Percentiles rank a stretch among this genome's conserved stretches.
These are phyloP conservation scores for Mycena vulgaris DNA, from an alignment of 768 basidiomycete genomes.

Conservation along the genomic window DNA sequence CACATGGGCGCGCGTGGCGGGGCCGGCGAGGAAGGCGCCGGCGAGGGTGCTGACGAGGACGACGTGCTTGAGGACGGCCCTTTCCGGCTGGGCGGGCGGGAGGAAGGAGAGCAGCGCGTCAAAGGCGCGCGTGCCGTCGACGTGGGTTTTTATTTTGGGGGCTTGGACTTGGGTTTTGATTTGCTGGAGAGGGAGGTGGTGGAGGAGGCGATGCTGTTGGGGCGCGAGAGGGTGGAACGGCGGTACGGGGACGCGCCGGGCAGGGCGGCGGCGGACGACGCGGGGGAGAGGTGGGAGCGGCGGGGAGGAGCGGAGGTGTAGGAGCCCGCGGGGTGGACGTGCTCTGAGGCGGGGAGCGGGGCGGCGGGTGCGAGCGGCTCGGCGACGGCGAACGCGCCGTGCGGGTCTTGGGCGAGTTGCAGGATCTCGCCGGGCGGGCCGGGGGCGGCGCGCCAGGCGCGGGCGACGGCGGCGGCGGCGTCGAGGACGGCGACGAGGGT, in stretches of 20 bases:
- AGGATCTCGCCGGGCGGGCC: constrained; percentile 40
- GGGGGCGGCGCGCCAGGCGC: constrained; percentile 43
- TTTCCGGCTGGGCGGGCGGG: constrained; percentile 56
- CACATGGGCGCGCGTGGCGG: not conserved
- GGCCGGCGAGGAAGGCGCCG: constrained; percentile 16
- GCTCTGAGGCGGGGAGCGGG: not conserved
- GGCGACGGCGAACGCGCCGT: constrained; percentile 51
- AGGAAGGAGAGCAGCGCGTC: constrained; percentile 63
- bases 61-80: constrained; percentile 59
- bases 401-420: constrained; percentile 52
- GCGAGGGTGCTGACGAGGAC: constrained; percentile 54
- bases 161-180: not conserved
- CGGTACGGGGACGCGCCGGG: not conserved
- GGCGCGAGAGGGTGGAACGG: not conserved
- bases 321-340: constrained; percentile 17
- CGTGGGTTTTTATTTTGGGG: constrained; percentile 6
- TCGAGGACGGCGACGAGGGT: constrained; percentile 59
- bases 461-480: constrained; percentile 56
- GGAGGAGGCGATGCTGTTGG: not conserved
- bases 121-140: constrained; percentile 46
- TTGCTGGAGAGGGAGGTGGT: not conserved
- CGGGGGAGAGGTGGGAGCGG: not conserved
- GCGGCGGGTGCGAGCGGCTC: constrained; percentile 33
- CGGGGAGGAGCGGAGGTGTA: not conserved
- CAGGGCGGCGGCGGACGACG: not conserved